phyloP scores from a whole-genome alignment of 306 rosid species.

The Vigna radiata region DNA sequence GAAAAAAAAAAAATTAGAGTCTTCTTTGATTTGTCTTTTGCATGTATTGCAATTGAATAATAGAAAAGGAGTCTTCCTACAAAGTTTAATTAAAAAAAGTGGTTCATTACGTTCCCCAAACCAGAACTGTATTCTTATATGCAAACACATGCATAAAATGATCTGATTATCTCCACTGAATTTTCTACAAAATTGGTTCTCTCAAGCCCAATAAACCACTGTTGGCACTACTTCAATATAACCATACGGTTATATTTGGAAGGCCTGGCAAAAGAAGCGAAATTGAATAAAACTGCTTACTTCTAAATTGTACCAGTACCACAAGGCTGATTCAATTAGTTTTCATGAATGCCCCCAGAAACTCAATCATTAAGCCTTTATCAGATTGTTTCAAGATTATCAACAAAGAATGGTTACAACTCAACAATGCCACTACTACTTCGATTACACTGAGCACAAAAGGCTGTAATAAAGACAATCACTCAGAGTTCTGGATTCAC shows the following conservation, averaged over 20 bases:
- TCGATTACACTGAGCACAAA: conserved; percentile 25
- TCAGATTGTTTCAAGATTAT: neutral
- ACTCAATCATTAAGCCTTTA: conserved; percentile 3
- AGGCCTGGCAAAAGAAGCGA: conserved; percentile 26
- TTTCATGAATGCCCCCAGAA: conserved; percentile 24
- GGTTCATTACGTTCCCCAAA: conserved; percentile 6
- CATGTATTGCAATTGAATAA: neutral
- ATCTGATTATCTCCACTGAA: conserved; percentile 34
- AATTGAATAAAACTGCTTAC: conserved; percentile 32
- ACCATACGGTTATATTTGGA: conserved; percentile 1
- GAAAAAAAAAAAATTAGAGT: neutral
- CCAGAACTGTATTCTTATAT: conserved; percentile 5
- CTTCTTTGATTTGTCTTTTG: neutral
- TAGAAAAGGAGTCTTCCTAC: neutral
- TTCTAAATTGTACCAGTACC: conserved; percentile 20
- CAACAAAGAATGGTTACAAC: conserved; percentile 13
- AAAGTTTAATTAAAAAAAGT: neutral
- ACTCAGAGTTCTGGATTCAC: conserved; percentile 12
- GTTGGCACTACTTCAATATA: no score
- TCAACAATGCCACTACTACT: neutral
- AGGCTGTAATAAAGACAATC: conserved; percentile 9
- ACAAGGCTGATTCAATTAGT: conserved; percentile 26
- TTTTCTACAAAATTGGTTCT: neutral
- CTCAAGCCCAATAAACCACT: neutral
- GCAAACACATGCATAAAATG: conserved; percentile 26